Conservation (phyloP, 257 asterid species). For the Galeopsis tetrahit region DNA sequence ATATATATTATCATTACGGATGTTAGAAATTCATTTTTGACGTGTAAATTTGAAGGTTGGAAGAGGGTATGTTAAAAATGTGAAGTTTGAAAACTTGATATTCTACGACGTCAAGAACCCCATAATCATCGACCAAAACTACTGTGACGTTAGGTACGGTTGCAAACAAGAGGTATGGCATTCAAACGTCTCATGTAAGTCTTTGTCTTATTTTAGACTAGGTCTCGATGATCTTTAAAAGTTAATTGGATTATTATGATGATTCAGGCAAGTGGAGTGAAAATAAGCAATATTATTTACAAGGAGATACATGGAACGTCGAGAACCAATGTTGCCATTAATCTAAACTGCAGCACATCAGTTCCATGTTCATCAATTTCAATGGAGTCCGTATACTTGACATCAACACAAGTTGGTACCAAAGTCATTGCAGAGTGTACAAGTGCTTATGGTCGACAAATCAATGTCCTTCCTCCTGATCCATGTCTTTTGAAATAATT, state of each 20-base stretch:
- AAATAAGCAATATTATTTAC: neutral
- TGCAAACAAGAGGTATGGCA: neutral
- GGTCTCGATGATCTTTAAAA: too few species aligned
- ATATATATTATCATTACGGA: too few species aligned
- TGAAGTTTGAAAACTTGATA: slow-evolving; percentile 1
- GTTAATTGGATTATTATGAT: neutral
- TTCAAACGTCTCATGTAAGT: neutral
- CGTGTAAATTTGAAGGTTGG: neutral
- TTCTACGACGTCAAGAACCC: neutral
- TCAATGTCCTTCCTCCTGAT: neutral
- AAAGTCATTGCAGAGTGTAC: neutral
- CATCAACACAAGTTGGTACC: neutral
- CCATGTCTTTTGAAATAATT: neutral
- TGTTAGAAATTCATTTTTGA: neutral
- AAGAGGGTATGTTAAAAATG: neutral
- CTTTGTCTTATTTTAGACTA: too few species aligned
- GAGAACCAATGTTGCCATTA: neutral
- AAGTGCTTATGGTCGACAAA: neutral
- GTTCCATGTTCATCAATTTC: neutral
- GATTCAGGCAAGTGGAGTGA: neutral
- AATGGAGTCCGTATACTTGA: neutral
- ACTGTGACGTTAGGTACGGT: neutral
- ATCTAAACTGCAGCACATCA: neutral
- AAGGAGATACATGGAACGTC: neutral
- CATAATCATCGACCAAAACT: neutral